Evolutionary conservation across 2,329 filamentous ascomycete species (phyloP).

Genomic region (Fusarium sp.): DNA sequence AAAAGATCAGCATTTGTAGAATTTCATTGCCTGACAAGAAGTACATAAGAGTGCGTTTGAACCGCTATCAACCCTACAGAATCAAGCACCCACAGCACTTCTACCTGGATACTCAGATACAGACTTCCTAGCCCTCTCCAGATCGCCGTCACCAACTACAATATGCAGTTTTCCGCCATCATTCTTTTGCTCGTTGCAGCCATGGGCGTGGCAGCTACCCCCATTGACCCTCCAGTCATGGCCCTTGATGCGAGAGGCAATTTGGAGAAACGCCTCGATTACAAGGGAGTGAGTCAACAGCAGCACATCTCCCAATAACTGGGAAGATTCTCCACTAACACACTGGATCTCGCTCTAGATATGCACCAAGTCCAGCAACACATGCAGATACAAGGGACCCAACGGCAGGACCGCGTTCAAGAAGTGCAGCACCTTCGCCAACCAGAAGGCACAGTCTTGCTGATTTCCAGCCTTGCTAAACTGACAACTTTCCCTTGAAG

Average conservation of each 20-base stretch:
- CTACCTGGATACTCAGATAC: not conserved
- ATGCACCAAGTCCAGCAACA: not conserved
- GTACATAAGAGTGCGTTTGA: not conserved
- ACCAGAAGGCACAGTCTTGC: not conserved
- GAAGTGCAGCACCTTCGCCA: not conserved
- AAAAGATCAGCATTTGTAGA: not conserved
- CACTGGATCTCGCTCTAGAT: not conserved
- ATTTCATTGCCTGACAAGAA: not conserved
- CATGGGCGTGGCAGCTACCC: not conserved
- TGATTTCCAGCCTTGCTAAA: accelerated
- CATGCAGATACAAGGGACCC: not conserved
- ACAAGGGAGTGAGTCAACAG: not conserved
- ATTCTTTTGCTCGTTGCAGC: not conserved
- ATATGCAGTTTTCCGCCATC: not conserved
- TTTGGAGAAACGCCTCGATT: not conserved
- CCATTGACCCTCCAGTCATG: not conserved
- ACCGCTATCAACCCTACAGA: not conserved
- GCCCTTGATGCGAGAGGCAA: not conserved
- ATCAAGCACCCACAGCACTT: not conserved
- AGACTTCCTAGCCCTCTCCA: not conserved
- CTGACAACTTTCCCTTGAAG: not conserved
- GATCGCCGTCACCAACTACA: not conserved
- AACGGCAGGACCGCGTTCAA: not conserved
- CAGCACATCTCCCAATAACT: accelerated
- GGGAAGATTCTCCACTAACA: accelerated